Evolutionary conservation across 192 early-diverging fungal species (phyloP).

Genomic region (Paraglomus brasilianum): DNA sequence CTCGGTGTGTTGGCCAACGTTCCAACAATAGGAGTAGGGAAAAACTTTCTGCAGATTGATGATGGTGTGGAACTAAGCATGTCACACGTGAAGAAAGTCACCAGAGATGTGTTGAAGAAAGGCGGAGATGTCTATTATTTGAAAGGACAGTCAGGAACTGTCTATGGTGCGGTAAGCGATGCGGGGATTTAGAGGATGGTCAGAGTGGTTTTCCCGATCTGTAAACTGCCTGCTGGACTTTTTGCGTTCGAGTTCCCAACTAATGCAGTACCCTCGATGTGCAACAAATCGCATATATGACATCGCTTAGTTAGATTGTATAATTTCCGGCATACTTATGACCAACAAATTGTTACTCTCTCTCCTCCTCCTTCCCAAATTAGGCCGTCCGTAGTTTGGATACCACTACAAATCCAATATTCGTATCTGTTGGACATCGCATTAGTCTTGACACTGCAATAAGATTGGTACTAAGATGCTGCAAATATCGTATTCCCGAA

Average conservation of each 20-base stretch:
- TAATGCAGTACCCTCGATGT: too few relatives aligned
- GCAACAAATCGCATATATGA: too few relatives aligned
- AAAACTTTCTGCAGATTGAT: slow-evolving; percentile 84
- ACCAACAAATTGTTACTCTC: too few relatives aligned
- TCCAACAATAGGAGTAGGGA: slow-evolving; percentile 85
- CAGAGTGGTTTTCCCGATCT: neutral
- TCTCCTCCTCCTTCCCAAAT: too few relatives aligned
- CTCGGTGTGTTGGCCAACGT: slow-evolving; percentile 68
- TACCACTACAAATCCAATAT: slow-evolving; percentile 73
- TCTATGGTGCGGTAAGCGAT: slow-evolving; percentile 45
- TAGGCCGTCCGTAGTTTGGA: slow-evolving; percentile 49
- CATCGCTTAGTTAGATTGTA: too few relatives aligned
- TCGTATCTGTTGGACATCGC: slow-evolving; percentile 83
- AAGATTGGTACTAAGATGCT: slow-evolving; percentile 60
- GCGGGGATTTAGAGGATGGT: slow-evolving; percentile 24
- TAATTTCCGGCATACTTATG: too few relatives aligned
- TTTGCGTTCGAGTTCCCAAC: too few relatives aligned
- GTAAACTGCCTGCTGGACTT: neutral
- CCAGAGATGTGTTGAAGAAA: slow-evolving; percentile 36
- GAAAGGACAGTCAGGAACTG: slow-evolving; percentile 42
- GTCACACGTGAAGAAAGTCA: slow-evolving; percentile 51
- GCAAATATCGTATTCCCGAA: slow-evolving; percentile 75
- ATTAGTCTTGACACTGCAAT: slow-evolving; percentile 72
- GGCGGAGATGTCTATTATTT: slow-evolving; percentile 47
- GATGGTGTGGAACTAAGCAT: slow-evolving; percentile 54